Evolutionary conservation across 805 yeast species (phyloP), one percentile per base, ranked within the genome.

Genomic region (Myxozyma vanderwaltii): DNA sequence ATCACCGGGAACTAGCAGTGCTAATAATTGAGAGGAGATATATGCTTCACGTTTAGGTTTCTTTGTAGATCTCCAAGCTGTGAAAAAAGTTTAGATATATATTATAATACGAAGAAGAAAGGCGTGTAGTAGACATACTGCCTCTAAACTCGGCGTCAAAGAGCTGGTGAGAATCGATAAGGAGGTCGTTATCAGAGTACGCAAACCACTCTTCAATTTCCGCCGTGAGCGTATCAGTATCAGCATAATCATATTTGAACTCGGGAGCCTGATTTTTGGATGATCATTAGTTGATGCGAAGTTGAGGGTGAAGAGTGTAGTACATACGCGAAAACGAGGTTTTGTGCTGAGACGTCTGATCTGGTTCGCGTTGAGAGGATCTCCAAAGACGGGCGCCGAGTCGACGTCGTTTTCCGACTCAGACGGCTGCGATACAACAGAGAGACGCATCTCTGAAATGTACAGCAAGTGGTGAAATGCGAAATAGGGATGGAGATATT

Each of bases 161-260:
- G 45, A 27, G 59, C 15, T 56, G 29, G 53, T 44, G 57, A 24
- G 56, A 44, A 10, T 58, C 59, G 29, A 45, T 58, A n/a, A 71
- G 50, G 17, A 60, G 33, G 21, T 39, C 51, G 33, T 62, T 58
- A 46, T 70, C 68, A 24, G 56, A 47, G 53, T 69, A 70, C 1
- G 66, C 67, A 63, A 79, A 81, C 84, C 84, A 81, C 38, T 79
- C 77, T 8, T 76, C 74, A 15, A 81, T 51, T 62, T 84, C 87
- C 0, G 70, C 69, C 13, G 61, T 59, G 17, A 81, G 68, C 1
- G 68, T 58, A 12, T 75, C 72, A 0, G 68, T 66, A 51, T 80
- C 82, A 3, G 69, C 48, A 58, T 75, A 76, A 2, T 72, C 68
- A 72, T 80, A 85, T 4, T 76, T 71, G 4, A 84, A 68, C 27